Percentiles rank a stretch among this genome's conserved stretches.
These are phyloP conservation scores for Lactarius evosmus DNA, from an alignment of 768 basidiomycete species.

Conservation along the genomic window DNA sequence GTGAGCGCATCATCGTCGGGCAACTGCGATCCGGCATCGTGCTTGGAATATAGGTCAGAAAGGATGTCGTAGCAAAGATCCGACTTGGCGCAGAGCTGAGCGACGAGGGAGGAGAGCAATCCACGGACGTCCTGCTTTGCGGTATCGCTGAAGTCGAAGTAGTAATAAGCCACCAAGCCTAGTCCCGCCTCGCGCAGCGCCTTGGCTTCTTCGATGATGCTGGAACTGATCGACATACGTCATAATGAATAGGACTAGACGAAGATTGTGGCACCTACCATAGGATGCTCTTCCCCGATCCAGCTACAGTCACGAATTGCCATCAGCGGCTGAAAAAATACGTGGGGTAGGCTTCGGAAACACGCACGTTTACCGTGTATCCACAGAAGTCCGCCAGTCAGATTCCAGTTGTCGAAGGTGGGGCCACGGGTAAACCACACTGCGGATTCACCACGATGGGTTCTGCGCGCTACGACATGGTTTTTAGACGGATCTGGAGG, in stretches of 20 bases:
- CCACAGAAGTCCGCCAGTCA: slow-evolving; percentile 2
- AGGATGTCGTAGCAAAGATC: not conserved
- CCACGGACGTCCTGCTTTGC: slow-evolving; percentile 7
- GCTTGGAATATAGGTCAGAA: not conserved
- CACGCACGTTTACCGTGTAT: slow-evolving; percentile 17
- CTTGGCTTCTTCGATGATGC: slow-evolving; percentile 5
- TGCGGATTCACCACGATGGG: not conserved
- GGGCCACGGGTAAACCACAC: not conserved
- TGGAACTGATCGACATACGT: not conserved
- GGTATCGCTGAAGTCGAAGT: slow-evolving; percentile 16
- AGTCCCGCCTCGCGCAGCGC: not conserved
- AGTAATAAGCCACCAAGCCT: slow-evolving; percentile 13
- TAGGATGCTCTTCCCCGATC: not conserved
- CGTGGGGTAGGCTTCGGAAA: not conserved
- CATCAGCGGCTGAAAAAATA: not conserved
- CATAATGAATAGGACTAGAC: not conserved
- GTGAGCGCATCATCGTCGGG: not conserved
- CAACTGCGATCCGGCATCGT: not conserved
- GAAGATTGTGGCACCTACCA: not conserved
- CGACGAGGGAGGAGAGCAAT: slow-evolving; percentile 12
- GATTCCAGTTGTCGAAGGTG: not conserved
- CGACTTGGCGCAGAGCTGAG: slow-evolving; percentile 8
- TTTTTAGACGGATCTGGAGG: not conserved
- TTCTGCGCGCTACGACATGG: not conserved
- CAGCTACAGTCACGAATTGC: not conserved